Evolutionary conservation across 108 stramenopile species (phyloP).

Genomic region (Skeletonema tropicum): DNA sequence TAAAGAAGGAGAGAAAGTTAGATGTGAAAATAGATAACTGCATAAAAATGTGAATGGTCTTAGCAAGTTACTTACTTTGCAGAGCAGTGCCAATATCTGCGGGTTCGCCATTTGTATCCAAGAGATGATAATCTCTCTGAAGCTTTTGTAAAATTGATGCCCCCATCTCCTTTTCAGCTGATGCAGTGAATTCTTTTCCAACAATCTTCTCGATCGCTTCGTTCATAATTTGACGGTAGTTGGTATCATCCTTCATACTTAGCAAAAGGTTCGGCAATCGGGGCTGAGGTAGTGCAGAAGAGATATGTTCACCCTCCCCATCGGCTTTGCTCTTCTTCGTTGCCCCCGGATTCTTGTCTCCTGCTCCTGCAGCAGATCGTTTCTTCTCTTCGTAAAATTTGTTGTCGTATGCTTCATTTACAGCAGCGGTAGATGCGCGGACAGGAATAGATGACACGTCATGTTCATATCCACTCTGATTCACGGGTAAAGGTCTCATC

Average conservation of each 20-base stretch:
- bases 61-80: not conserved
- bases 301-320: not conserved
- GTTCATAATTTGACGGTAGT: not conserved
- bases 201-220: not conserved
- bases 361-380: not conserved
- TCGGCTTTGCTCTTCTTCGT: constrained; percentile 2
- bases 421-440: constrained; percentile 3
- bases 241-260: not conserved
- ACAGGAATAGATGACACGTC: constrained; percentile 2
- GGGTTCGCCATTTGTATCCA: not conserved
- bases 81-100: not conserved
- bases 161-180: not conserved
- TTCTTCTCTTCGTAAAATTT: not conserved
- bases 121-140: not conserved
- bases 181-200: not conserved
- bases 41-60: not conserved
- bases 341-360: constrained; percentile 2
- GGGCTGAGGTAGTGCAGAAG: not conserved
- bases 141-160: not conserved
- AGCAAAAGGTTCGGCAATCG: not conserved
- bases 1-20: not conserved
- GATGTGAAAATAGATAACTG: not conserved
- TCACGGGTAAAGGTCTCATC: not conserved
- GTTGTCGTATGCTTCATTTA: not conserved
- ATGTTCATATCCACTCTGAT: not conserved